Conservation (phyloP, 2,329 filamentous ascomycete species). For the Neofusicoccum sp. region DNA sequence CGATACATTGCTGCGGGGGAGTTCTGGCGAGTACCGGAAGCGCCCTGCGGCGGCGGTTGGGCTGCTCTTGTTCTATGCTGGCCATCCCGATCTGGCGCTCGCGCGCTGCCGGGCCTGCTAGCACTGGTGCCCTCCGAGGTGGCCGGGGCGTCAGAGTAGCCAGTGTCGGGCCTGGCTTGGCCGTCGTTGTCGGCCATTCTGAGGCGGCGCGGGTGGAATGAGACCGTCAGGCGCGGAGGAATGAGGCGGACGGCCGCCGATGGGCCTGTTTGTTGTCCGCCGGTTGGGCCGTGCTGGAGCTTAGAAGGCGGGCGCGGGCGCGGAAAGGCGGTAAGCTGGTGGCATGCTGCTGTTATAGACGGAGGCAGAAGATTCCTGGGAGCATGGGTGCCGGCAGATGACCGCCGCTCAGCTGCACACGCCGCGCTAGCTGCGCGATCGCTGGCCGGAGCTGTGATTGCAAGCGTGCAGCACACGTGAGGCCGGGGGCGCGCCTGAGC, state of each 20-base stretch:
- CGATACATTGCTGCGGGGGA: neutral
- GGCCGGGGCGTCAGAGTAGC: neutral
- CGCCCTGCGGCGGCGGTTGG: slow-evolving; percentile 1
- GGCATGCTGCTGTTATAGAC: slow-evolving; percentile 7
- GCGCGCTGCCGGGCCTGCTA: slow-evolving; percentile 5
- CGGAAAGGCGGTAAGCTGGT: slow-evolving; percentile 14
- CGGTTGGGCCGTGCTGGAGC: slow-evolving; percentile 10
- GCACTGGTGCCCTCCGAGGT: slow-evolving; percentile 1
- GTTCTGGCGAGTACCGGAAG: slow-evolving; percentile 3
- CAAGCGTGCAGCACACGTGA: slow-evolving; percentile 12
- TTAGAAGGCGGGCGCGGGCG: slow-evolving; percentile 6
- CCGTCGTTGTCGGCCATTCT: slow-evolving; percentile 3
- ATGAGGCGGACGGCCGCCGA: slow-evolving; percentile 4
- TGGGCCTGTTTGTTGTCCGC: slow-evolving; percentile 10
- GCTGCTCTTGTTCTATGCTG: neutral
- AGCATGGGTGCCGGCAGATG: slow-evolving; percentile 17
- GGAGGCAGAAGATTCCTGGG: neutral
- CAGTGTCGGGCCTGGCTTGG: neutral
- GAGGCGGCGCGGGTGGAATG: slow-evolving; percentile 5
- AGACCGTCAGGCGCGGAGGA: slow-evolving; percentile 9
- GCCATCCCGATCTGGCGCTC: slow-evolving; percentile 6
- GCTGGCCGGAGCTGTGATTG: neutral
- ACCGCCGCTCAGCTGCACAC: slow-evolving; percentile 12
- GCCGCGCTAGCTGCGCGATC: slow-evolving; percentile 14
- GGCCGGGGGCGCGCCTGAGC: slow-evolving; percentile 2